Conservation (phyloP, 352 stramenopile genomes). For the Globisporangium iwayamae region DNA sequence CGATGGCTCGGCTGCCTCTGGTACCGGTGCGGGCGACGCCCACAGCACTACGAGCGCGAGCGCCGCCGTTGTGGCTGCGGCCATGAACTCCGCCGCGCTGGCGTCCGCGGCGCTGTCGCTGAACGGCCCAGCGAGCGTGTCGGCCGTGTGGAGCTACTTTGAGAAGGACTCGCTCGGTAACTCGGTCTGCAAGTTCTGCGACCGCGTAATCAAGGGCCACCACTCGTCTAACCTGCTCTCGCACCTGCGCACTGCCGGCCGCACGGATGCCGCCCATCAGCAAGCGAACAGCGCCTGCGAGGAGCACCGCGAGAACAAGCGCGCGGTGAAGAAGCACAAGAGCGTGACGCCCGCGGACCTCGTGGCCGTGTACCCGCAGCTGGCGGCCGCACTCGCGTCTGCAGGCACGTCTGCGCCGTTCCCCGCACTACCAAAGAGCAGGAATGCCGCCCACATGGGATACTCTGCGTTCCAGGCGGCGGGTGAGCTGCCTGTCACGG, state of each 20-base stretch:
- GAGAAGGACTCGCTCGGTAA: constrained; percentile 73
- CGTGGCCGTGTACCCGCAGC: constrained; percentile 36
- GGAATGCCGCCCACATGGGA: background rate
- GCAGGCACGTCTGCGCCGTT: background rate
- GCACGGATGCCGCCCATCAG: constrained; percentile 65
- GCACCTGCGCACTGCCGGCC: constrained; percentile 68
- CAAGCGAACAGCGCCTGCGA: constrained; percentile 75
- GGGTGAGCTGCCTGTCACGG: background rate
- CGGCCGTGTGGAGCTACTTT: constrained; percentile 83
- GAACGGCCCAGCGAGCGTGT: constrained; percentile 56
- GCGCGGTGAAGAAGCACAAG: constrained; percentile 75
- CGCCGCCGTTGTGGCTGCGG: constrained; percentile 3
- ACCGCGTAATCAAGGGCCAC: constrained; percentile 82
- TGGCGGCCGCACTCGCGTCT: constrained; percentile 24
- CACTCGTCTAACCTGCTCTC: constrained; percentile 82
- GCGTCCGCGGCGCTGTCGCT: constrained; percentile 9
- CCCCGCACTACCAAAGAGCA: background rate
- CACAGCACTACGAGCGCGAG: constrained; percentile 5
- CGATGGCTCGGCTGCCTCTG: background rate
- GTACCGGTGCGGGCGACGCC: background rate
- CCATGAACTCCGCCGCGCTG: constrained; percentile 4
- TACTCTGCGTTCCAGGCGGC: background rate
- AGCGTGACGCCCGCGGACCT: constrained; percentile 55
- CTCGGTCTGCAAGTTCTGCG: constrained; percentile 83
- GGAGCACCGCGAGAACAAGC: constrained; percentile 78